Evolutionary conservation across 306 rosid species (phyloP), one percentile per base, ranked within the genome.

Genomic region (Trichosanthes cucumerina): DNA sequence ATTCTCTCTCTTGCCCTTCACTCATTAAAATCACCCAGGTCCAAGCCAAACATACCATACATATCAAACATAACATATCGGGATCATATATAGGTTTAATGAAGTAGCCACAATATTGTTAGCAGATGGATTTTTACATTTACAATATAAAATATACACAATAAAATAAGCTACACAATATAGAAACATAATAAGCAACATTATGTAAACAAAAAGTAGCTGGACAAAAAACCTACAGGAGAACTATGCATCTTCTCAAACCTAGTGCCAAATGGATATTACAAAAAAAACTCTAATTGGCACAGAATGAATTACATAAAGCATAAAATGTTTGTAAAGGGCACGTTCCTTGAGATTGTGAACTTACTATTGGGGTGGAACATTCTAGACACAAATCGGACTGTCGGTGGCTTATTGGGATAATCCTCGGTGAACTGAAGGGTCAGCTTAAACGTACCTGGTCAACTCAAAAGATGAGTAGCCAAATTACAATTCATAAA

Each of bases 291-390:
- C 46, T 74, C 16, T 18, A 36, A 31, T 33, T 74, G 78, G 52
- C 47, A 31, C 24, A 11, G 46, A 50, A 10, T 33, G 28, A 50
- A 74, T 4, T 26, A 50, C 44, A 53, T 33, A 74, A 50, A 10
- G 28, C 31, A 74, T 31, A 19, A 74, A 41, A 18, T 9, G 31
- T n/a, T 36, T 39, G 18, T 39, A 68, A 41, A 66, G n/a, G 50
- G 13, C 18, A 39, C 1, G 13, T 39, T 52, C 18, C 41, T 47
- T 26, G 43, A 47, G 39, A 47, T 26, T 71, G 76, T 24, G 4
- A 60, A 87, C 99, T 91, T 82, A 95, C 99, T 95, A 73, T 95
- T 95, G 59, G 97, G 99, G 85, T 95, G 99, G 87, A 95, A 95
- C 99, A 95, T 95, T 72, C 97, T 89, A 77, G 99, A 95, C 64